Conservation (phyloP, 2,329 filamentous ascomycete species). For the Beauveria australis region DNA sequence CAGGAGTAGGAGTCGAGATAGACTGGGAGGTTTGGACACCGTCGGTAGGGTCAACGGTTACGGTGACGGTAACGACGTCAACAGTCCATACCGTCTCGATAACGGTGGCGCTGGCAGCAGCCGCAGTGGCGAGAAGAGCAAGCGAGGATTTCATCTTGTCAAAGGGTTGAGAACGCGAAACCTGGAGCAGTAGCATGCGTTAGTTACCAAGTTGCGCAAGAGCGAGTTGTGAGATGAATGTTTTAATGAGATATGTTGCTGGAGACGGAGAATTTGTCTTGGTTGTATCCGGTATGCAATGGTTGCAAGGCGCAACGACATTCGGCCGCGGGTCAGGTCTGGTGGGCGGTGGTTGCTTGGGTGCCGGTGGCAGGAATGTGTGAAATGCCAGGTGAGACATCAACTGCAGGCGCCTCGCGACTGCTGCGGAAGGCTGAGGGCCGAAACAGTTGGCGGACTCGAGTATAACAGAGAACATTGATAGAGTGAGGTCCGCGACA, state of each 20-base stretch:
- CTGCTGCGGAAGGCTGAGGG: not conserved
- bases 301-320: slow-evolving; percentile 3
- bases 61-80: slow-evolving; percentile 36
- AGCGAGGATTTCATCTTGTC: slow-evolving; percentile 43
- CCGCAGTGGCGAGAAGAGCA: slow-evolving; percentile 38
- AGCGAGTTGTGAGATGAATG: not conserved
- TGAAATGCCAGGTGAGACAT: slow-evolving; percentile 11
- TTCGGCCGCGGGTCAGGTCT: not conserved
- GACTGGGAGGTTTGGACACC: slow-evolving; percentile 18
- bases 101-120: slow-evolving; percentile 33
- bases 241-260: not conserved
- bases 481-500: not conserved
- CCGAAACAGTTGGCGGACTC: not conserved
- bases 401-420: not conserved
- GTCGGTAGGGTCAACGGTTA: slow-evolving; percentile 27
- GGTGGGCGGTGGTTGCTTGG: not conserved
- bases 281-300: slow-evolving; percentile 1
- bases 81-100: slow-evolving; percentile 33
- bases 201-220: slow-evolving; percentile 12
- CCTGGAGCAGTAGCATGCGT: slow-evolving; percentile 5
- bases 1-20: slow-evolving; percentile 12
- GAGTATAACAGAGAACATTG: not conserved
- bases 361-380: slow-evolving; percentile 6
- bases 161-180: slow-evolving; percentile 2
- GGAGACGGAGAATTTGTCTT: not conserved